Evolutionary conservation across 2,329 filamentous ascomycete species (phyloP), one percentile per base, ranked within the genome.

Genomic region (Colletotrichum tropicale): DNA sequence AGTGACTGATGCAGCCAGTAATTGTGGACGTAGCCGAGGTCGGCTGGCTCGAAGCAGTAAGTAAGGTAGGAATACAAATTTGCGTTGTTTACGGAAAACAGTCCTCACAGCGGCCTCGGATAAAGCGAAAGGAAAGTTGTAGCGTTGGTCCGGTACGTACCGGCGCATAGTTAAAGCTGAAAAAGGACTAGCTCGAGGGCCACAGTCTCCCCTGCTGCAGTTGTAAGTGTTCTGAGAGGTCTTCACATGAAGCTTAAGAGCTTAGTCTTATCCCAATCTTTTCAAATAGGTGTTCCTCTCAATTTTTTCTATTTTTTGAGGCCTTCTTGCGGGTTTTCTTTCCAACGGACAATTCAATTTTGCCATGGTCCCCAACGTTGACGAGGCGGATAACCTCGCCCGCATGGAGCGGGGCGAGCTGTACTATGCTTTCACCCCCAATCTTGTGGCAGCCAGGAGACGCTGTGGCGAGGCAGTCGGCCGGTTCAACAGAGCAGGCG

Each of bases 321-420:
- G 34, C 6, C 13, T 36, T 36, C 13, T 36, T 15, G 34, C 3
- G 13, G 13, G 34, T 15, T 36, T 36, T 36, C 13, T 36, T 36
- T 15, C 0, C 1, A 15, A 36, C 34, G 13, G 6, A 36, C 0
- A 36, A 15, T 2, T 24, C 10, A 5, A 5, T 13, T 13, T 13
- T n/a, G 2, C 3, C 4, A 52, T 52, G 43, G 43, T 52, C 6
- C 43, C 43, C 43, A 52, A 52, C 10, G 43, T 52, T 13, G 43
- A 52, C 43, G 43, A 52, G 7, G 43, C 43, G 10, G 43, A 52
- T 5, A 52, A 52, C 43, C 43, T 52, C 10, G 43, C 43, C n/a
- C 43, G 43, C 3, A 52, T 52, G 43, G n/a, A 52, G 43, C 43
- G 43, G 43, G 43, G 43, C 43, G 43, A 52, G 12, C n/a, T 52